Evolutionary conservation across 129 eudicot genomes (phyloP), one percentile per base, ranked within the genome.

Genomic region (Flaveria bidentis): DNA sequence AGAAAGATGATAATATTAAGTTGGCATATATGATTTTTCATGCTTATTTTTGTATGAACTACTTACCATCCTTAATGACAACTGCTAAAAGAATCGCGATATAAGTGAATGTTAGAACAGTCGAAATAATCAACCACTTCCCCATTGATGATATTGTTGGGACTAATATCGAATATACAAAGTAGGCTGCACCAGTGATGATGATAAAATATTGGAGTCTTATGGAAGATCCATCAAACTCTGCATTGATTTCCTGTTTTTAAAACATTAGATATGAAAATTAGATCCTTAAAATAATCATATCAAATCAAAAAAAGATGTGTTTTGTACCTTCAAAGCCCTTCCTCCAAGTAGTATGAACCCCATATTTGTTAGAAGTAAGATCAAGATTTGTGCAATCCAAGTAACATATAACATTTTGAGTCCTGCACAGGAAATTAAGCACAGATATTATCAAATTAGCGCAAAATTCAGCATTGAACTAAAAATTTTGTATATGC

Each of bases 71-170:
- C 57, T 79, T 80, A 23, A 80, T 74, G 3, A 77, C 55, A 44
- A 76, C 68, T 45, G 66, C 82, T 3, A 87, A 44, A 45, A 87
- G 87, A 74, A 85, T 41, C 28, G 67, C 69, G 49, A 82, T 79
- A 67, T 87, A 87, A 67, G 82, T 70, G 76, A 85, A 82, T 23
- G 92, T 87, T 28, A 87, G 87, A 44, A 82, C 18, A 33, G 82
- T 60, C 15, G 92, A 85, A 56, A 78, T 76, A 12, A 78, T 76
- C 44, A 82, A 51, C 92, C 92, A 87, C 70, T 72, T 71, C 65
- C 87, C 76, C 92, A 87, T 87, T 15, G 92, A 80, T 1, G 92
- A 87, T 52, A 87, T 82, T 26, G 86, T 85, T 14, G 92, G 92
- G 53, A 87, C 92, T 23, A 71, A 30, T 12, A 87, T 70, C 2